phyloP scores from a whole-genome alignment of 1,284 basidiomycete species.

The Microbotryum violaceum region DNA sequence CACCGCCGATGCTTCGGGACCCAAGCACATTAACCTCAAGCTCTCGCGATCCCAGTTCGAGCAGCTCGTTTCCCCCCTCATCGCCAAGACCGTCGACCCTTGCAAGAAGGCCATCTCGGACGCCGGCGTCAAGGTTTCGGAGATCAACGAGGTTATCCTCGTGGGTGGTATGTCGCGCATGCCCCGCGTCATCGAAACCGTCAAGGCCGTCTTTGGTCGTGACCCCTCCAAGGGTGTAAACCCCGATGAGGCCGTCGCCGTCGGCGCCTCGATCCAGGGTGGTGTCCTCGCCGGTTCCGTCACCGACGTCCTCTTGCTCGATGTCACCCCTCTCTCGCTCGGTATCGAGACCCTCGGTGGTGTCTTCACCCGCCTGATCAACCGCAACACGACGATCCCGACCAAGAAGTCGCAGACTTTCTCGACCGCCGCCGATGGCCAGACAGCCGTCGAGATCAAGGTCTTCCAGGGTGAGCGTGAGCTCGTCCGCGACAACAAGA shows the following conservation, averaged over 20 bases:
- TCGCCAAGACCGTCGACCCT: constrained; percentile 87
- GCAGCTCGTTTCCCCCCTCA: constrained; percentile 68
- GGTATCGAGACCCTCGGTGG: constrained; percentile 83
- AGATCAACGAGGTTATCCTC: constrained; percentile 93
- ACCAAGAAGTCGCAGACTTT: constrained; percentile 99
- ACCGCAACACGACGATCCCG: constrained; percentile 96
- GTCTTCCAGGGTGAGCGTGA: constrained; percentile 77
- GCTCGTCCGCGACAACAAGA: constrained; percentile 93
- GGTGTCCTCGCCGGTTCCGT: constrained; percentile 95
- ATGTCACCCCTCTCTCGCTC: constrained; percentile 89
- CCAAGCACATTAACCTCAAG: constrained; percentile 93
- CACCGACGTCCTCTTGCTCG: constrained; percentile 89
- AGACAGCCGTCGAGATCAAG: constrained; percentile 89
- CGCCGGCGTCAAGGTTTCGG: constrained; percentile 82
- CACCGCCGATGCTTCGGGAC: constrained; percentile 84
- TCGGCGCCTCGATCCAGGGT: constrained; percentile 86
- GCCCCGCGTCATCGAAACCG: constrained; percentile 89
- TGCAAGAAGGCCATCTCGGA: constrained; percentile 93
- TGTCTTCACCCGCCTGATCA: constrained; percentile 76
- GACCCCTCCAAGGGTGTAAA: constrained; percentile 98
- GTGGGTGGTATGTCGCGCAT: constrained; percentile 98
- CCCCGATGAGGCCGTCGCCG: constrained; percentile 89
- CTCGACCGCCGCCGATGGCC: constrained; percentile 77
- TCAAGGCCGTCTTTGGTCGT: constrained; percentile 84
- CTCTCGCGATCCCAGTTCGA: constrained; percentile 85